phyloP scores from a whole-genome alignment of 2,329 filamentous ascomycete genomes.

The Neurospora sp. region DNA sequence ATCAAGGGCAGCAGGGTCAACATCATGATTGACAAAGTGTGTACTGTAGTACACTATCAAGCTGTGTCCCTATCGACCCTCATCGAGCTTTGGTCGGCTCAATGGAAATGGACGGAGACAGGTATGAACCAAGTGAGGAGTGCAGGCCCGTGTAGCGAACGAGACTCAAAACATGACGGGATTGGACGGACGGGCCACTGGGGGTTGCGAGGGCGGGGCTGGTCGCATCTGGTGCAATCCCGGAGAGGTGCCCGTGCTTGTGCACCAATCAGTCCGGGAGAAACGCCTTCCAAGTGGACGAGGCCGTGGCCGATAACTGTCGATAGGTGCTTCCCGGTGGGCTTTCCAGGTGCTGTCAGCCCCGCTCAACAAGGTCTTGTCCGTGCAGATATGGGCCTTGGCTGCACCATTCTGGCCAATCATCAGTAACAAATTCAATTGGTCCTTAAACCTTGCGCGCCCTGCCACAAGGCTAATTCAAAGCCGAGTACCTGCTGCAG shows the following conservation, averaged over 20 bases:
- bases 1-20: background rate
- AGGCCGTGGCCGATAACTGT: background rate
- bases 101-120: background rate
- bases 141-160: background rate
- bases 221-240: background rate
- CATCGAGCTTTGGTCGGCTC: background rate
- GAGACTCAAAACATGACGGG: background rate
- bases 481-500: slow-evolving; percentile 15
- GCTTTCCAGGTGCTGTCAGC: background rate
- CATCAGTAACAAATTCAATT: slow-evolving; percentile 8
- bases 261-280: background rate
- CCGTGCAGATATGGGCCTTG: slow-evolving; percentile 3
- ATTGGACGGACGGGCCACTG: background rate
- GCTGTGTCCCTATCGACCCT: background rate
- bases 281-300: background rate
- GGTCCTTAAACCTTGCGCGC: slow-evolving; percentile 2
- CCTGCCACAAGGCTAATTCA: slow-evolving; percentile 20
- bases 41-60: background rate
- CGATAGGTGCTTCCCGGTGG: background rate
- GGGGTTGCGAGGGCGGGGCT: background rate
- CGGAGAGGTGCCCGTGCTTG: background rate
- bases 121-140: background rate
- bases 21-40: background rate
- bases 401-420: slow-evolving; percentile 1
- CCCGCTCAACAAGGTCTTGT: slow-evolving; percentile 2